Evolutionary conservation across 2,329 filamentous ascomycete genomes (phyloP), one percentile per base, ranked within the genome.

Genomic region (Paecilomyces sp.): DNA sequence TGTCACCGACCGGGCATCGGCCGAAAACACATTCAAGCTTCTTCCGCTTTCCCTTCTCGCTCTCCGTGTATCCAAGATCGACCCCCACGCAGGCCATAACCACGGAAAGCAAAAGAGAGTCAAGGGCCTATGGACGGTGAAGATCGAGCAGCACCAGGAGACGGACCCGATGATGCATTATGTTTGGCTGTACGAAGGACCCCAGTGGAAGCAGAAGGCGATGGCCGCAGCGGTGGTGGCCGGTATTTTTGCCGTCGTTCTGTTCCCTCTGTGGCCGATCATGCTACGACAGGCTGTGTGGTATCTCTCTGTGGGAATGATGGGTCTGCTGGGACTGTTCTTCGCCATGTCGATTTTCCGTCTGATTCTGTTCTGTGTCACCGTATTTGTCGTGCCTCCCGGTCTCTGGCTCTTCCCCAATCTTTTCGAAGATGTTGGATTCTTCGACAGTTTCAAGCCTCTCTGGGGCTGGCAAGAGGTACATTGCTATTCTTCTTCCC

Each of bases 381-480:
- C 94, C 24, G 92, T 96, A 77, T 96, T 97, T 71, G 82, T 83
- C 15, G 82, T 86, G 0, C 80, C 92, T 3, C 94, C 94, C 2
- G 94, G 94, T 68, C 82, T 99, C n/a, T 99, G 94, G 94, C 83
- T 99, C 53, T 99, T 93, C 78, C 94, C 94, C 55, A 99, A 99
- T 72, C 80, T 99, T 22, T 99, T 97, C 80, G 94, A 99, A 75
- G 94, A 99, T 72, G 94, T 99, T 30, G 96, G 93, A 7, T 97
- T 99, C 79, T 89, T 99, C 76, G 94, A 99, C 74, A 95, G 90
- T 70, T 99, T 99, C 83, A 88, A 88, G 71, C 94, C 94, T 22
- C 78, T 96, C 5, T 99, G 94, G 93, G 94, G 91, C 61, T 99
- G 94, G 94, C 94, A 99, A 75, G 92, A 96, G 85, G 91, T 95